phyloP scores from a whole-genome alignment of 2,329 filamentous ascomycete species.

The Phyllosticta citriasiana region DNA sequence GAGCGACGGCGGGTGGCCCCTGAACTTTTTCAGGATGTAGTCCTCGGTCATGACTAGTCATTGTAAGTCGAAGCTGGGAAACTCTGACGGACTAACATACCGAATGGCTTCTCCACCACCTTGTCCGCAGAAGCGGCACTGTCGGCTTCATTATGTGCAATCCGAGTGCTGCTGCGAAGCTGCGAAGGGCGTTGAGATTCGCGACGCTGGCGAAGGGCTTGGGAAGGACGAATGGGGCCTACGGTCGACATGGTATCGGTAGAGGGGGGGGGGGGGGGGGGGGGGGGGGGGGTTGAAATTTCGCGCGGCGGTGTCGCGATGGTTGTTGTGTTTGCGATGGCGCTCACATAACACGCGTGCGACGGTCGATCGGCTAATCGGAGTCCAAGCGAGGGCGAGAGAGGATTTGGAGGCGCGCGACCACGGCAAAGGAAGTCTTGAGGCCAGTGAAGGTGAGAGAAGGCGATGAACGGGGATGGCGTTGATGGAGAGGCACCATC shows the following conservation, averaged over 20 bases:
- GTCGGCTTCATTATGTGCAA: slow-evolving; percentile 19
- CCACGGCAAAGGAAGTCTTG: not conserved
- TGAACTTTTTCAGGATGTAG: slow-evolving; percentile 77
- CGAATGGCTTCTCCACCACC: slow-evolving; percentile 22
- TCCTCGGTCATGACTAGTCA: slow-evolving; percentile 57
- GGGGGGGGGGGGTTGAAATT: not conserved
- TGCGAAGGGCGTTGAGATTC: slow-evolving; percentile 32
- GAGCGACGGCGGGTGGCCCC: slow-evolving; percentile 64
- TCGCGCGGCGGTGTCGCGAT: not conserved
- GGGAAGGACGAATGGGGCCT: slow-evolving; percentile 25
- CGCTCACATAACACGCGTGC: not conserved
- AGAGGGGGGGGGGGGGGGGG: not conserved
- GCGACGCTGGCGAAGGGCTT: slow-evolving; percentile 34
- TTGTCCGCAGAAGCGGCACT: slow-evolving; percentile 19
- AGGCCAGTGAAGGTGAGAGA: not conserved
- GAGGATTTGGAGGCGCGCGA: not conserved
- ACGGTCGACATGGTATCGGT: slow-evolving; percentile 16
- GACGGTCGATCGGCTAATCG: not conserved
- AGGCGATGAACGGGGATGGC: not conserved
- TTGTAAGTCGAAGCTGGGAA: not conserved
- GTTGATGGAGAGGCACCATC: slow-evolving; percentile 1
- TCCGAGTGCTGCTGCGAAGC: slow-evolving; percentile 8
- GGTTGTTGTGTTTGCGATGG: not conserved
- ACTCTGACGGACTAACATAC: slow-evolving; percentile 12
- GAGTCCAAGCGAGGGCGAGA: not conserved